A percentile compares a stretch with the other conserved stretches of the same genome.
phyloP scores from a whole-genome alignment of 495 filamentous ascomycete species.

The Evernia prunastri region DNA sequence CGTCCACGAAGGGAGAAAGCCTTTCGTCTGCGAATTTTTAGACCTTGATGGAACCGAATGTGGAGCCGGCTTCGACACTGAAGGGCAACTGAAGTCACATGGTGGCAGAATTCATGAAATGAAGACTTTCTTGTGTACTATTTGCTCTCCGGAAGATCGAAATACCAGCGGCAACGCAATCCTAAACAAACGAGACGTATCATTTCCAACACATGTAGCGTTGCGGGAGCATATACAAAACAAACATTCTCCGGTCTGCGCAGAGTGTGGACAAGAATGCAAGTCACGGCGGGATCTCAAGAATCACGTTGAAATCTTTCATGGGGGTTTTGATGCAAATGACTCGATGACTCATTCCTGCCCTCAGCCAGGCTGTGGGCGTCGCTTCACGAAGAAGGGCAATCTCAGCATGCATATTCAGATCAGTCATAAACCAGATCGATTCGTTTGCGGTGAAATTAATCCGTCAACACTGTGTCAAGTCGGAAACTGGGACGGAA shows the following conservation, averaged over 20 bases:
- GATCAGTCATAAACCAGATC: conserved; percentile 60
- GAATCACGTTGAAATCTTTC: conserved; percentile 62
- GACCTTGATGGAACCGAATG: conserved; percentile 55
- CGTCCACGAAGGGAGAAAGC: conserved; percentile 59
- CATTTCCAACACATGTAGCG: conserved; percentile 62
- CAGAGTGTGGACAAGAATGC: conserved; percentile 61
- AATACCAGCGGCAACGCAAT: background rate
- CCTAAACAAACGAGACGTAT: background rate
- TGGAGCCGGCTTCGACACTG: conserved; percentile 61
- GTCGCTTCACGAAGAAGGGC: conserved; percentile 66
- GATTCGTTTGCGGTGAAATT: conserved; percentile 66
- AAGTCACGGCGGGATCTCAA: conserved; percentile 54
- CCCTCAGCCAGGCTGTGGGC: conserved; percentile 55
- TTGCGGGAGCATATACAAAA: conserved; percentile 64
- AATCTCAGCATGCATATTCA: conserved; percentile 76
- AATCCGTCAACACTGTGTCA: conserved; percentile 53
- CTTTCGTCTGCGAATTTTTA: conserved; percentile 56
- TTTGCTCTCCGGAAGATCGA: conserved; percentile 42
- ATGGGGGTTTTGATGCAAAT: conserved; percentile 54
- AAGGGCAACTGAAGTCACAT: conserved; percentile 63
- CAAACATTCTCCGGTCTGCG: conserved; percentile 68
- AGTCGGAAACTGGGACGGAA: conserved; percentile 55
- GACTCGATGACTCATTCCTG: conserved; percentile 56
- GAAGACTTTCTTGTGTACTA: conserved; percentile 62
- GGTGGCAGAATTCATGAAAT: conserved; percentile 61